Evolutionary conservation across 148 eudicot genomes (phyloP), one percentile per base, ranked within the genome.

Genomic region (Gaultheria prostrata): DNA sequence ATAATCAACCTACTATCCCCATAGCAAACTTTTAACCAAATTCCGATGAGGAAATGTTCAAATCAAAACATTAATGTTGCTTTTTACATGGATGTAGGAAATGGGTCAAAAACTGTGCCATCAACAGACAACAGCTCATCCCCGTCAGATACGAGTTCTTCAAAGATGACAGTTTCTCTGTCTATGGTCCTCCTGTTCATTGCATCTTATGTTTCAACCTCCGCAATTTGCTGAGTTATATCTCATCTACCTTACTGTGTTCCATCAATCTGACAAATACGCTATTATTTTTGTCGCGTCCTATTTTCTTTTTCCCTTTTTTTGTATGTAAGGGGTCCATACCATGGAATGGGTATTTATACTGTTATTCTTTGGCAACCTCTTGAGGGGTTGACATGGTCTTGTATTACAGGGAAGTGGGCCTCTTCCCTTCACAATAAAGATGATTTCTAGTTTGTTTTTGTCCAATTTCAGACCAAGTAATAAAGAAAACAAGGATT

Each of bases 81-180:
- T 67, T 67, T 28, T 67, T 13, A 67, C 72, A 33, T 79, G 39
- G 6, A 53, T 43, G 6, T 84, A 88, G 92, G 84, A 63, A 71
- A 75, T 1, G 88, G 85, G 30, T 61, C 92, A 0, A 88, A 85
- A 74, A 70, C 81, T 0, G 84, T 77, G 39, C 88, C 89, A 74
- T 61, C 87, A 45, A 83, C 87, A 3, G 90, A 82, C 2, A 84
- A 80, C 69, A 87, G 88, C 80, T 82, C 89, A 80, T 85, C 72
- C 72, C 72, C 72, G 13, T 33, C 90, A 2, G 87, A 83, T 84
- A 85, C 85, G 54, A 86, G 75, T 72, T 50, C 89, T 18, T 46
- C 80, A 73, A 86, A 26, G 76, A 67, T 87, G 84, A 80, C 84
- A 15, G 79, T 71, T 76, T 79, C 87, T 33, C 76, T 84, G 78